phyloP scores from a whole-genome alignment of 2,329 filamentous ascomycete genomes.

The Aspergillus fumigatus region DNA sequence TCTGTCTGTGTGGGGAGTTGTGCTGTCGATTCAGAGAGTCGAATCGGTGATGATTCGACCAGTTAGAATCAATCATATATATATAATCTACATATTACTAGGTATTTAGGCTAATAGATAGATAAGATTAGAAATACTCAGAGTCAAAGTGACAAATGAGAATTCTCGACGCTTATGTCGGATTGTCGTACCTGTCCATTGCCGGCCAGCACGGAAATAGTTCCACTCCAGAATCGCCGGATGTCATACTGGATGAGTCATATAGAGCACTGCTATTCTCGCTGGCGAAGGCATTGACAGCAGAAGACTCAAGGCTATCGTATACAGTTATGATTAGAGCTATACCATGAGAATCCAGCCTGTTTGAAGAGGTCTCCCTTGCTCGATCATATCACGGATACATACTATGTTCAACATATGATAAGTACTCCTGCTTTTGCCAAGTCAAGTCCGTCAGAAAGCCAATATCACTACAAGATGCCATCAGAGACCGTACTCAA shows the following conservation, averaged over 20 bases:
- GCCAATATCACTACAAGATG: background rate
- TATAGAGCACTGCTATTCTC: background rate
- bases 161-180: background rate
- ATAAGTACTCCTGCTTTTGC: background rate
- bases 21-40: slow-evolving; percentile 38
- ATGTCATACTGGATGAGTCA: background rate
- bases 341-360: background rate
- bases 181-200: background rate
- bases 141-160: background rate
- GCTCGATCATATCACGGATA: background rate
- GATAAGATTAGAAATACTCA: background rate
- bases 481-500: background rate
- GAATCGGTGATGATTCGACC: background rate
- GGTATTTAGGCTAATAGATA: background rate
- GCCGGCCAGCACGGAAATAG: background rate
- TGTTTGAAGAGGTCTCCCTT: background rate
- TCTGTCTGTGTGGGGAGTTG: slow-evolving; percentile 51
- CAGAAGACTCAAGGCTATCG: too few species aligned
- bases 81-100: background rate
- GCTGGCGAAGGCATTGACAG: too few species aligned
- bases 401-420: background rate
- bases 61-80: background rate
- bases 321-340: background rate
- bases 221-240: background rate
- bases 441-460: background rate